Percentiles rank a stretch among this genome's conserved stretches.
phyloP scores from a whole-genome alignment of 495 filamentous ascomycete genomes.

The Lasiosphaeria ovina region DNA sequence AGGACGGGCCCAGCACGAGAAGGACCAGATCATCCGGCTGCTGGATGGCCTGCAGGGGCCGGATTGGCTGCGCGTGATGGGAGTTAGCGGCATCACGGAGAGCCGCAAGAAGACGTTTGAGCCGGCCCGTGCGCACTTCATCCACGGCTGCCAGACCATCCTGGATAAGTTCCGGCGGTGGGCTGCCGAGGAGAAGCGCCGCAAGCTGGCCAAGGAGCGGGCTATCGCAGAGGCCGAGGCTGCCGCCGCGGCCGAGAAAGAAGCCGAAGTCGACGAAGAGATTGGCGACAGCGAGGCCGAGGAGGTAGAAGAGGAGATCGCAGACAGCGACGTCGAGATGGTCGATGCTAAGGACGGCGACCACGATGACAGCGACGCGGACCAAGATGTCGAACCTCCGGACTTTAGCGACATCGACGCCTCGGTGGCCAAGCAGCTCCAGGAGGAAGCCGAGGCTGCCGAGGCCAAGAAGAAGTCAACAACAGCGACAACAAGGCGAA shows the following conservation, averaged over 20 bases:
- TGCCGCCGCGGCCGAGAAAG: constrained; percentile 20
- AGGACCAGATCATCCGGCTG: constrained; percentile 78
- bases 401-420: constrained; percentile 51
- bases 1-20: constrained; percentile 88
- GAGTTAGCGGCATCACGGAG: constrained; percentile 83
- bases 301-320: constrained; percentile 15
- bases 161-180: constrained; percentile 83
- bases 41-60: constrained; percentile 84
- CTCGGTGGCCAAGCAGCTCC: constrained; percentile 68
- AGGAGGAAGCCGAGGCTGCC: constrained; percentile 62
- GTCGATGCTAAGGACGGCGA: constrained; percentile 29
- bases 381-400: constrained; percentile 39
- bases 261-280: constrained; percentile 13
- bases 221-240: constrained; percentile 43
- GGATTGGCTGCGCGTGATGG: constrained; percentile 92
- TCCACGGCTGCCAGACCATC: constrained; percentile 72
- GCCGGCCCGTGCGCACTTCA: constrained; percentile 78
- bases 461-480: constrained; percentile 21
- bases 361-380: constrained; percentile 51
- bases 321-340: constrained; percentile 24
- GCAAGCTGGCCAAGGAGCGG: constrained; percentile 67
- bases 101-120: constrained; percentile 80
- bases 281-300: constrained; percentile 30
- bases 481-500: not conserved
- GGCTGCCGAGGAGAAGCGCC: constrained; percentile 85